A percentile compares a stretch with the other conserved stretches of the same genome.
phyloP scores from a whole-genome alignment of 805 yeast species.

The Kazachstania bromeliacearum region DNA sequence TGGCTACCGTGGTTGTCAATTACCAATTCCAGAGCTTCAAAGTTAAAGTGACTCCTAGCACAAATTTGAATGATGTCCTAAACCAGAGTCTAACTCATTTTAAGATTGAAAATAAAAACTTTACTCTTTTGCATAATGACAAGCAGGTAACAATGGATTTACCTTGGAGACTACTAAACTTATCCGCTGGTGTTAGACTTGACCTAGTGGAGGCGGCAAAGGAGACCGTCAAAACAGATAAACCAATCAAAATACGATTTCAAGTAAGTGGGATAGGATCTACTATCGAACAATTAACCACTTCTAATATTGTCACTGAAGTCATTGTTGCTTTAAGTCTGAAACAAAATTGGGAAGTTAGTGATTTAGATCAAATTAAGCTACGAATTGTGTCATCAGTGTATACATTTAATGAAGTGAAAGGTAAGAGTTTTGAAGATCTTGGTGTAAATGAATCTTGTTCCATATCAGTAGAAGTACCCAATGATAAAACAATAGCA shows the following conservation, averaged over 20 bases:
- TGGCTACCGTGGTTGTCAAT: slow-evolving; percentile 32
- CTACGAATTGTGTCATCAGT: slow-evolving; percentile 21
- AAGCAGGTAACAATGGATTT: slow-evolving; percentile 30
- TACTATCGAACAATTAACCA: slow-evolving; percentile 19
- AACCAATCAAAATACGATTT: slow-evolving; percentile 25
- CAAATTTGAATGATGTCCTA: slow-evolving; percentile 31
- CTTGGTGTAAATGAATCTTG: slow-evolving; percentile 15
- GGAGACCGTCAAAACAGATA: neutral
- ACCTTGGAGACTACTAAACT: slow-evolving; percentile 36
- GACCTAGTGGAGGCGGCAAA: slow-evolving; percentile 12
- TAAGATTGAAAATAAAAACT: slow-evolving; percentile 18
- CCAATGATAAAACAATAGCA: neutral
- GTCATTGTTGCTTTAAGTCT: slow-evolving; percentile 1
- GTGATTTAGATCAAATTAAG: slow-evolving; percentile 4
- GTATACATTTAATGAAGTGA: slow-evolving; percentile 8
- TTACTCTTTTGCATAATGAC: slow-evolving; percentile 27
- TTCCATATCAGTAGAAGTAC: slow-evolving; percentile 2
- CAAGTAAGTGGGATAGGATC: slow-evolving; percentile 20
- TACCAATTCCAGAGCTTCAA: slow-evolving; percentile 30
- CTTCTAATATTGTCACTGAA: slow-evolving; percentile 11
- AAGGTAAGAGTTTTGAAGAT: slow-evolving; percentile 9
- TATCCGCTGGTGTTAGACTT: slow-evolving; percentile 39
- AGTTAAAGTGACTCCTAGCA: slow-evolving; percentile 30
- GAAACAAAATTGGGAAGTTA: slow-evolving; percentile 9
- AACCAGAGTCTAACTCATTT: slow-evolving; percentile 31